Percentiles rank a stretch among this genome's conserved stretches.
These are phyloP conservation scores for Magnolia sinica DNA, from an alignment of 164 flowering plant species.

Conservation along the genomic window DNA sequence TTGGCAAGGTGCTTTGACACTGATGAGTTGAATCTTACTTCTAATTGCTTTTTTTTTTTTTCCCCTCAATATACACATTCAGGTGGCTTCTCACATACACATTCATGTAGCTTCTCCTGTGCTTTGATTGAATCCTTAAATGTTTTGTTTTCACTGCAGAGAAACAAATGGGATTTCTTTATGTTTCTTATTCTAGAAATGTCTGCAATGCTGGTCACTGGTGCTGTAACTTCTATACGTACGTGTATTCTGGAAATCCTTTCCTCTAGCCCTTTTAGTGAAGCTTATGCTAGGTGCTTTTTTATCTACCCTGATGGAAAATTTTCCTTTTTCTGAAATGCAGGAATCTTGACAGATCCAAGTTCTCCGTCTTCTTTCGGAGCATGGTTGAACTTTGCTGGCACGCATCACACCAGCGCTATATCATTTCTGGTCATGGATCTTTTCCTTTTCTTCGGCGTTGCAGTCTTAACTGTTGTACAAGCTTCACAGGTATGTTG, in stretches of 20 bases:
- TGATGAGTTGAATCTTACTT: neutral
- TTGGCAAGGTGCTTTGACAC: conserved; percentile 74
- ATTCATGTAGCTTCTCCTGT: neutral
- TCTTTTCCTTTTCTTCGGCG: conserved; percentile 77
- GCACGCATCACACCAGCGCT: conserved; percentile 62
- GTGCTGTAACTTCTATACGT: conserved; percentile 66
- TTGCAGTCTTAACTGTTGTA: conserved; percentile 61
- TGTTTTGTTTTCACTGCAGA: conserved; percentile 43
- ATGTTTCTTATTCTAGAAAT: conserved; percentile 79
- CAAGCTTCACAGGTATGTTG: conserved; percentile 88
- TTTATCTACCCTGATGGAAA: neutral
- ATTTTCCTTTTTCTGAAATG: conserved; percentile 1
- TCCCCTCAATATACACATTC: neutral
- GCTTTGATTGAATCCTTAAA: conserved; percentile 6
- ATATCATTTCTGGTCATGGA: conserved; percentile 64
- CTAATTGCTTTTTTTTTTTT: neutral
- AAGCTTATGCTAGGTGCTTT: neutral
- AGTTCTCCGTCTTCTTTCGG: conserved; percentile 76
- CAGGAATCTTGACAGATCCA: conserved; percentile 85
- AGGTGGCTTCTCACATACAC: neutral
- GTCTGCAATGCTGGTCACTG: conserved; percentile 78
- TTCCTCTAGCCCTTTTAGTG: conserved; percentile 1
- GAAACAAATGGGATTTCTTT: conserved; percentile 94
- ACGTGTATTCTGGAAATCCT: conserved; percentile 24
- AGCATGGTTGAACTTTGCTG: conserved; percentile 76